Evolutionary conservation across 2,329 filamentous ascomycete species (phyloP).

Genomic region (Trichoderma sp.): DNA sequence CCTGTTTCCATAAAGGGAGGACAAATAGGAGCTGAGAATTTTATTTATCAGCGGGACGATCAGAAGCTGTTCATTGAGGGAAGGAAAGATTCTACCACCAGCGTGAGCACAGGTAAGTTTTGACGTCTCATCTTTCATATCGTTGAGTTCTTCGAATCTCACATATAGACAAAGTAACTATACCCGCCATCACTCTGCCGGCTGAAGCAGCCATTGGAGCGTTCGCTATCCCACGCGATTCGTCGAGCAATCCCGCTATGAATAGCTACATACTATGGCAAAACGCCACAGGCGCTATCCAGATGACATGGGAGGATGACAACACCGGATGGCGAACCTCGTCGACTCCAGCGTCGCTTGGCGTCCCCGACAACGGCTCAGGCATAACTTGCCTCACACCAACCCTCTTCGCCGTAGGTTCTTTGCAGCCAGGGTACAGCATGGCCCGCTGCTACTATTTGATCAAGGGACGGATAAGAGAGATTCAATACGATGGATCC

Average conservation of each 20-base stretch:
- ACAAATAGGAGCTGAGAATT: not conserved
- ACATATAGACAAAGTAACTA: not conserved
- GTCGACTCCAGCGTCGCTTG: not conserved
- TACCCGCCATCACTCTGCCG: not conserved
- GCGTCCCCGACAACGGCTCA: not conserved
- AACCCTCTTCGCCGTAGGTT: not conserved
- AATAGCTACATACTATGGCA: slow-evolving; percentile 5
- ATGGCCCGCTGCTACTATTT: slow-evolving; percentile 11
- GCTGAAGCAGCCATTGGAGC: not conserved
- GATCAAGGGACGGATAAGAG: not conserved
- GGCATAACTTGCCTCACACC: slow-evolving; percentile 6
- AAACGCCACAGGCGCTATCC: not conserved
- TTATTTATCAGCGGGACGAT: not conserved
- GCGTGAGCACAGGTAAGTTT: not conserved
- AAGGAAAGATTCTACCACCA: not conserved
- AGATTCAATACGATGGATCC: slow-evolving; percentile 2
- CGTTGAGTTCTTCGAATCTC: not conserved
- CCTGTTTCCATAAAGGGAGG: not conserved
- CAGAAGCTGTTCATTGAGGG: not conserved
- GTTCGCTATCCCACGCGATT: not conserved
- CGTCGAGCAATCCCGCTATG: not conserved
- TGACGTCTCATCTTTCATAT: not conserved
- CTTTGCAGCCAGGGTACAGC: not conserved
- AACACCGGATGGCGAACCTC: slow-evolving; percentile 13
- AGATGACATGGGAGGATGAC: slow-evolving; percentile 15